phyloP scores from a whole-genome alignment of 768 basidiomycete genomes.

The Cyclocybe cylindracea region DNA sequence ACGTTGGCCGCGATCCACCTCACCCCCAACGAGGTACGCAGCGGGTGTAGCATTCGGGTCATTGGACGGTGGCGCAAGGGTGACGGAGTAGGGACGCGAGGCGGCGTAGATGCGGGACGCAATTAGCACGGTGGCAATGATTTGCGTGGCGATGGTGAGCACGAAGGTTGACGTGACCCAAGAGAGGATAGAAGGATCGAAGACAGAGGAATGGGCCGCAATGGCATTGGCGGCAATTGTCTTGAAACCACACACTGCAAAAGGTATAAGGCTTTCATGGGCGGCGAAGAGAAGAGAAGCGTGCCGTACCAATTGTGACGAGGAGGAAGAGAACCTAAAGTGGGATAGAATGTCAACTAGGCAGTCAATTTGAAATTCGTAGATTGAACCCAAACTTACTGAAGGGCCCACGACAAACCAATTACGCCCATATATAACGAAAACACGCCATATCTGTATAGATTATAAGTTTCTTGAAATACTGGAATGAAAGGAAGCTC shows the following conservation, averaged over 20 bases:
- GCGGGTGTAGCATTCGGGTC: neutral
- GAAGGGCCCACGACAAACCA: slow-evolving; percentile 20
- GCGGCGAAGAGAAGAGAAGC: neutral
- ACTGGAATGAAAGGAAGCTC: neutral
- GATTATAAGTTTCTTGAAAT: neutral
- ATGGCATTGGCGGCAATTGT: slow-evolving; percentile 23
- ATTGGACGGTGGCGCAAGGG: neutral
- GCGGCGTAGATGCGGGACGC: slow-evolving; percentile 23
- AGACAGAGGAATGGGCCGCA: slow-evolving; percentile 23
- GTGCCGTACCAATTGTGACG: slow-evolving; percentile 19
- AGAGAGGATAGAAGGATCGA: slow-evolving; percentile 22
- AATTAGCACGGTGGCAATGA: slow-evolving; percentile 23
- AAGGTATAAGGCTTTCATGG: neutral
- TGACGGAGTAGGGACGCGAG: slow-evolving; percentile 8
- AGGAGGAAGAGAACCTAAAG: slow-evolving; percentile 20
- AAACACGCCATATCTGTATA: slow-evolving; percentile 26
- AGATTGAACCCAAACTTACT: slow-evolving; percentile 11
- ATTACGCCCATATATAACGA: slow-evolving; percentile 25
- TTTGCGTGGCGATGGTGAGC: slow-evolving; percentile 27
- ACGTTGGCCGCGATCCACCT: slow-evolving; percentile 6
- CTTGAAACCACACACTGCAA: slow-evolving; percentile 24
- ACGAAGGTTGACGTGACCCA: slow-evolving; percentile 28
- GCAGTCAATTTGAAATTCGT: neutral
- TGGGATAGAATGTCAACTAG: neutral
- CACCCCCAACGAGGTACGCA: slow-evolving; percentile 3